Evolutionary conservation across 2,329 filamentous ascomycete genomes (phyloP), one percentile per base, ranked within the genome.

Genomic region (Cercospora berteroae): DNA sequence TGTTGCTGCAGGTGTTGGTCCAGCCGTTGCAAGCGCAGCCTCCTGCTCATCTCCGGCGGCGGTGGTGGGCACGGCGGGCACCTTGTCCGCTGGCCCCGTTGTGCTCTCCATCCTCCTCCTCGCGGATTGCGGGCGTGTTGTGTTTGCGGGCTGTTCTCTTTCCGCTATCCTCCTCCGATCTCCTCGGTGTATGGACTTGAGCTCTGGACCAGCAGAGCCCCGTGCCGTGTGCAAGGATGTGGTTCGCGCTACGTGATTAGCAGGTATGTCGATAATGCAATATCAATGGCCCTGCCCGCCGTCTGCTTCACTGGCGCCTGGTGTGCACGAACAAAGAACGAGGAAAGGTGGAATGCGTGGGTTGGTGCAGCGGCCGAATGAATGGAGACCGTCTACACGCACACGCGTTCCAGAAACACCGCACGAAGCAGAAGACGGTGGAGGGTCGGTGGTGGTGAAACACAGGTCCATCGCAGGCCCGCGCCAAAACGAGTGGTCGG

Each of bases 151-250:
- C 20, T 57, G 29, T 16, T 57, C 52, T 57, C 23, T 29, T 8
- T 20, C 29, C 13, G 16, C 52, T 31, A 23, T 57, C 52, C 52
- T 29, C 6, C 25, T 25, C 25, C 25, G 10, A 9, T 57, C 52
- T n/a, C 13, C 52, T 18, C 13, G 20, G 52, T 23, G 20, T 25
- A 27, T 27, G 25, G 25, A 16, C 5, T 16, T 63, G 50, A 63
- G 61, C 61, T 63, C 61, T 63, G 61, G 61, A 63, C 61, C 61
- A 42, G 61, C 61, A 36, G 48, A 63, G 61, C 60, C 61, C 61
- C 61, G 48, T 56, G 61, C 61, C 20, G 48, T 13, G 27, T 39
- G 61, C 61, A 63, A 57, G 61, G 61, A 36, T 57, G 48, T 18
- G 61, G 44, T 52, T 31, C 25, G 23, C 52, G 52, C 52, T 29